phyloP scores from a whole-genome alignment of 139 green algal species.

The Chlamydomonas incerta region DNA sequence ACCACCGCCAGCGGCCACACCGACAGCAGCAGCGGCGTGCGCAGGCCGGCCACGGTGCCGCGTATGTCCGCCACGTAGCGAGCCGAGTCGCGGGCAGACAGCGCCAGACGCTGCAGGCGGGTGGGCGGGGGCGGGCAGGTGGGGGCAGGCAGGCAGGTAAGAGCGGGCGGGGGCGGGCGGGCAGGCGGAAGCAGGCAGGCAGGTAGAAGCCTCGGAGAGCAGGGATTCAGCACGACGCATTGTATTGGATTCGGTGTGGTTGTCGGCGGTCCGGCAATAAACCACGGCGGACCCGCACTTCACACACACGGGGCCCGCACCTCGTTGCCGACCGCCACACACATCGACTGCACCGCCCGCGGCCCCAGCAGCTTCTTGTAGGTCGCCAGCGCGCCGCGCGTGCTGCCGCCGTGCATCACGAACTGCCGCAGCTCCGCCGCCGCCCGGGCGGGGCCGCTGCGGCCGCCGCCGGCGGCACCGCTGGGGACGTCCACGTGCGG shows the following conservation, averaged over 20 bases:
- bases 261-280: no score
- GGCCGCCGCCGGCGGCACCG: neutral
- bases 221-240: no score
- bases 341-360: slow-evolving; percentile 15
- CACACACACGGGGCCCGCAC: slow-evolving; percentile 10
- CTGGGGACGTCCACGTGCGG: neutral
- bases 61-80: slow-evolving; percentile 1
- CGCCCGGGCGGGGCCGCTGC: neutral
- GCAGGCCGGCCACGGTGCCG: neutral
- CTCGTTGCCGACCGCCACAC: slow-evolving; percentile 1
- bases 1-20: neutral
- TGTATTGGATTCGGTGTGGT: no score
- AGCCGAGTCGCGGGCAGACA: neutral
- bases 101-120: neutral
- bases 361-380: slow-evolving; percentile 20
- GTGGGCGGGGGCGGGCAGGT: neutral
- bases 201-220: no score
- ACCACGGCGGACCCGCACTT: no score
- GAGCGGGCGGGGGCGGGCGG: no score
- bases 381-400: neutral
- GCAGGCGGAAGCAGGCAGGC: no score
- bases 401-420: slow-evolving; percentile 17
- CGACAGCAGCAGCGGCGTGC: slow-evolving; percentile 10
- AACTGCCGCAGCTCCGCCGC: neutral
- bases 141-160: no score